Evolutionary conservation across 495 filamentous ascomycete genomes (phyloP), one percentile per base, ranked within the genome.

Genomic region (Lasiosphaeria ovina): DNA sequence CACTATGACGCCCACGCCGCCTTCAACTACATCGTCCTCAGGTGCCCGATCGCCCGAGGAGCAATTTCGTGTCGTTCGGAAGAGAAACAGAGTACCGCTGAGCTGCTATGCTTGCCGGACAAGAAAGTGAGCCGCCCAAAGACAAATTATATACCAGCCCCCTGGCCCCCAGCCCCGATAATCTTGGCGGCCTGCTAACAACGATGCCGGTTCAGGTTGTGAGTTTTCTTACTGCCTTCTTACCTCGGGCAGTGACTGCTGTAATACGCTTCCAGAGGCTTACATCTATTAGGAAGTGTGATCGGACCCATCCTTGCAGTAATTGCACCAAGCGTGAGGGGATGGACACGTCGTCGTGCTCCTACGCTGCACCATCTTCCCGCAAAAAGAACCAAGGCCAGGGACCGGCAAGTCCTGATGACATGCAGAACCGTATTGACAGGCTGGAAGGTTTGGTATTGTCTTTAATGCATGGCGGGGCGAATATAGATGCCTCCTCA

Each of bases 341-440:
- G 4, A 87, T 87, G 35, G 93, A 96, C 73, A 85, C 90, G 9
- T 72, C 81, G 54, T 90, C 90, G 42, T 99, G 94, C 76, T 89
- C 89, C 60, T 99, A 98, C 80, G 94, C 94, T 36, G 83, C 91
- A 60, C 84, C 88, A 24, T 82, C 83, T 47, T 82, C 79, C 49
- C 88, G 93, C 64, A 91, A 89, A 71, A 95, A 90, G 82, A 86
- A 82, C 67, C 86, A 87, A 74, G 82, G 57, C 74, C 83, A 70
- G 83, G 84, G 63, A 77, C 84, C 69, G 76, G 79, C 64, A 77
- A 83, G 55, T 80, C 89, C 94, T 34, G 93, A 96, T 82, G 94
- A 97, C 73, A 99, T 99, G 94, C 94, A 99, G 76, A 95, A 93
- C 69, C 89, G 94, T 71, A 99, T 99, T 75, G 92, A 99, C 77